phyloP scores from a whole-genome alignment of 257 asterid genomes.

The Solanum virginianum region DNA sequence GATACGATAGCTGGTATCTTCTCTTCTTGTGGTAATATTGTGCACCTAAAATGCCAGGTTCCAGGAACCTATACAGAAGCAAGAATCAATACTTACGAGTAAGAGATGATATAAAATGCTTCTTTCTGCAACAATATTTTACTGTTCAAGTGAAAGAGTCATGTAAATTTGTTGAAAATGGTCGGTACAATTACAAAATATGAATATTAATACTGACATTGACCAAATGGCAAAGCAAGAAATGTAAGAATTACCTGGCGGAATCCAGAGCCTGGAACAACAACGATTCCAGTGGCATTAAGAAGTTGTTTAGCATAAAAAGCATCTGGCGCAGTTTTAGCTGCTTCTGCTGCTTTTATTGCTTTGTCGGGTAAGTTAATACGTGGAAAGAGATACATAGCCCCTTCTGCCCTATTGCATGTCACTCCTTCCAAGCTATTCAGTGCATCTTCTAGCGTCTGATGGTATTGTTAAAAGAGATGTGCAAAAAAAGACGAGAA shows the following conservation, averaged over 20 bases:
- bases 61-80: slow-evolving; percentile 44
- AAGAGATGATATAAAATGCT: not conserved
- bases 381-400: slow-evolving; percentile 91
- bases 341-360: slow-evolving; percentile 72
- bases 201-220: not conserved
- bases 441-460: slow-evolving; percentile 84
- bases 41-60: slow-evolving; percentile 95
- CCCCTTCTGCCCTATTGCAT: slow-evolving; percentile 98
- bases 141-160: not conserved
- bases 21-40: slow-evolving; percentile 90
- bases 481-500: not conserved
- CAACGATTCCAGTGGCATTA: slow-evolving; percentile 79
- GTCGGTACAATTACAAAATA: not conserved
- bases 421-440: slow-evolving; percentile 79
- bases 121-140: not conserved
- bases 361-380: slow-evolving; percentile 69
- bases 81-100: not conserved
- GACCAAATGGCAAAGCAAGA: not conserved
- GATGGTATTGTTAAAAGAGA: not conserved
- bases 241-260: slow-evolving; percentile 47
- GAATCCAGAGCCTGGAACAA: slow-evolving; percentile 98
- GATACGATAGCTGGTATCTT: slow-evolving; percentile 65
- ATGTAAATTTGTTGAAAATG: not conserved
- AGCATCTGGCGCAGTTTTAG: slow-evolving; percentile 60
- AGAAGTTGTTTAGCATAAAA: slow-evolving; percentile 69